phyloP scores from a whole-genome alignment of 495 filamentous ascomycete species.

The Symbiotaphrina buchneri region DNA sequence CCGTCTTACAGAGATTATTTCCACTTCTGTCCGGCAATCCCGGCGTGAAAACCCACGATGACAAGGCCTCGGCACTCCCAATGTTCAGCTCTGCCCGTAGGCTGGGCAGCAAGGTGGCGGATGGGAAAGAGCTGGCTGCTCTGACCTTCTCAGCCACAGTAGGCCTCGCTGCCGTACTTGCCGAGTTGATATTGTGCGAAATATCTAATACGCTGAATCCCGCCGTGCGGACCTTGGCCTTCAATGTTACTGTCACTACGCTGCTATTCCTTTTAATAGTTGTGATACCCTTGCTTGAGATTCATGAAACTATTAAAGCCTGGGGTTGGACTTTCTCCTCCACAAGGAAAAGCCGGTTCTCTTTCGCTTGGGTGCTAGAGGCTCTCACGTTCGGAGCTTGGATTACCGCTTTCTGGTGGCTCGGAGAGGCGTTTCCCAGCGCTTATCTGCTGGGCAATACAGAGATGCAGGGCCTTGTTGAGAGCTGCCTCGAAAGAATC shows the following conservation, averaged over 20 bases:
- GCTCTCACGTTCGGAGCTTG: constrained; percentile 30
- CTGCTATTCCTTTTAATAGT: constrained; percentile 43
- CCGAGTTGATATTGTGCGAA: constrained; percentile 55
- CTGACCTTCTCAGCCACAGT: constrained; percentile 47
- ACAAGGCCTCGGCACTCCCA: not conserved
- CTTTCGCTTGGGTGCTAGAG: constrained; percentile 33
- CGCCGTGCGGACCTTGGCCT: constrained; percentile 31
- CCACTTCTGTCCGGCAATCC: constrained; percentile 33
- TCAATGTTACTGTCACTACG: constrained; percentile 38
- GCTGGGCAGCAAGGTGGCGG: constrained; percentile 5
- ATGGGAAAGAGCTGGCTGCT: constrained; percentile 25
- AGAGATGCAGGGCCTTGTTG: constrained; percentile 24
- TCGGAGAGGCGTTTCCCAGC: constrained; percentile 40
- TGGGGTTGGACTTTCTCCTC: constrained; percentile 27
- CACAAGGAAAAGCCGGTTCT: constrained; percentile 8
- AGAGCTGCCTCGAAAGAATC: constrained; percentile 56
- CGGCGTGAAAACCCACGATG: constrained; percentile 17
- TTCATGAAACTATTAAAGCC: constrained; percentile 37
- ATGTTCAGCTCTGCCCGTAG: constrained; percentile 4
- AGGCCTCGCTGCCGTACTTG: constrained; percentile 48
- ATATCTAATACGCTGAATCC: constrained; percentile 47
- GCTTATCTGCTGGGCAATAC: constrained; percentile 14
- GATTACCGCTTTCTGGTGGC: constrained; percentile 50
- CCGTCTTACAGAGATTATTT: constrained; percentile 38
- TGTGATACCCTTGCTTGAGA: constrained; percentile 46